phyloP scores from a whole-genome alignment of 768 basidiomycete genomes.

The Agaricus sinodeliciosus region DNA sequence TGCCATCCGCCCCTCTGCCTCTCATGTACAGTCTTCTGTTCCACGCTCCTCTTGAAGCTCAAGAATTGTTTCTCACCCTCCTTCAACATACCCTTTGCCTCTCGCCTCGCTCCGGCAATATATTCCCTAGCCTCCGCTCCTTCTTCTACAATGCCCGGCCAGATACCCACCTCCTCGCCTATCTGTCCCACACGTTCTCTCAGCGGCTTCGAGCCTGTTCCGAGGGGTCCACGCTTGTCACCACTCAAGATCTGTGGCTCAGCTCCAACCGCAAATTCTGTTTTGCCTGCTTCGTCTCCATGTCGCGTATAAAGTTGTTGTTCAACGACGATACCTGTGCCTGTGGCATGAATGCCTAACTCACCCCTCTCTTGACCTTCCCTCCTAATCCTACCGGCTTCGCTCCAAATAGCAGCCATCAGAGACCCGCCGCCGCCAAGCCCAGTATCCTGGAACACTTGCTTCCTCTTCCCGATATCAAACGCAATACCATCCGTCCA shows the following conservation, averaged over 20 bases:
- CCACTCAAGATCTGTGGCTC: slow-evolving; percentile 69
- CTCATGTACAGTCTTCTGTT: slow-evolving; percentile 33
- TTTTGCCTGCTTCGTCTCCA: slow-evolving; percentile 16
- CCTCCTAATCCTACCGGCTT: slow-evolving; percentile 51
- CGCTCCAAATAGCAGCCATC: slow-evolving; percentile 63
- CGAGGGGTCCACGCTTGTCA: slow-evolving; percentile 62
- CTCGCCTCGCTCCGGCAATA: slow-evolving; percentile 15
- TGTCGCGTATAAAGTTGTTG: slow-evolving; percentile 25
- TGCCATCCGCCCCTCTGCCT: slow-evolving; percentile 36
- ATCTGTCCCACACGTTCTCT: slow-evolving; percentile 27
- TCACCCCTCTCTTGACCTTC: slow-evolving; percentile 26
- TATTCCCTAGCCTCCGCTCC: slow-evolving; percentile 11
- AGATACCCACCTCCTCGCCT: slow-evolving; percentile 24
- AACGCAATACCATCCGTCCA: slow-evolving; percentile 50
- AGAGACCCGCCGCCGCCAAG: slow-evolving; percentile 40
- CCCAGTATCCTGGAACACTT: slow-evolving; percentile 64
- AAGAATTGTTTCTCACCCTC: slow-evolving; percentile 29
- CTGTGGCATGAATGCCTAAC: slow-evolving; percentile 47
- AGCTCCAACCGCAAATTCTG: slow-evolving; percentile 57
- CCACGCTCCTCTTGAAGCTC: slow-evolving; percentile 38
- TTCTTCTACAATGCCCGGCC: slow-evolving; percentile 18
- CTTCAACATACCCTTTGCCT: slow-evolving; percentile 22
- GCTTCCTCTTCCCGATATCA: slow-evolving; percentile 49
- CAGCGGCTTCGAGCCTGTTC: slow-evolving; percentile 39
- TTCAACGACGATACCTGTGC: slow-evolving; percentile 57